A percentile compares a stretch with the other conserved stretches of the same genome.
Evolutionary conservation across 441 rosid genomes (phyloP).

Genomic region (Erysimum pusillum): DNA sequence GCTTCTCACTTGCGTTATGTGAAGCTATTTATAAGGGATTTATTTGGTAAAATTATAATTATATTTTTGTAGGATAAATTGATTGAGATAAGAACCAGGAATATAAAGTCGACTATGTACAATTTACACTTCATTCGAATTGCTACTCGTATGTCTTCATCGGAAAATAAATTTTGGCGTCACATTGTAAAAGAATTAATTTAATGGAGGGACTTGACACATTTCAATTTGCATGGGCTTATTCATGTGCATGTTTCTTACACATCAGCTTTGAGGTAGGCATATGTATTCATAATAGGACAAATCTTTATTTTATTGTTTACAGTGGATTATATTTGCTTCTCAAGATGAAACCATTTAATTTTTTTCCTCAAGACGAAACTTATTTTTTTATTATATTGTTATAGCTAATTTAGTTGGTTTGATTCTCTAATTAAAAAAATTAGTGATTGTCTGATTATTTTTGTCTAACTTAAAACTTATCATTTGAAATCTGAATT

Average conservation of each 20-base stretch:
- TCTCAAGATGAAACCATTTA: neutral
- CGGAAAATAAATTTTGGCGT: conserved; percentile 21
- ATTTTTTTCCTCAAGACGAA: too few species aligned
- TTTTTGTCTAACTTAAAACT: too few species aligned
- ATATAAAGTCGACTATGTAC: conserved; percentile 42
- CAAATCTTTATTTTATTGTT: conserved; percentile 2
- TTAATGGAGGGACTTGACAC: conserved; percentile 50
- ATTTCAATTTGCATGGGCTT: conserved; percentile 67
- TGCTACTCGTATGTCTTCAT: conserved; percentile 17
- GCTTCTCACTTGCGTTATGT: conserved; percentile 2
- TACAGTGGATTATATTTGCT: neutral
- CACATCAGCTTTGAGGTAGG: conserved; percentile 53
- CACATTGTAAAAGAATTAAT: neutral
- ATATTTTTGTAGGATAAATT: neutral
- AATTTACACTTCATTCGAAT: conserved; percentile 15
- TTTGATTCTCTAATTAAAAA: too few species aligned
- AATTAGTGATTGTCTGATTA: too few species aligned
- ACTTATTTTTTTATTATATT: too few species aligned
- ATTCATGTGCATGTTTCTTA: conserved; percentile 40
- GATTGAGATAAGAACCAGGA: conserved; percentile 31
- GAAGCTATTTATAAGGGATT: conserved; percentile 36
- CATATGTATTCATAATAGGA: conserved; percentile 13
- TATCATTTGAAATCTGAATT: too few species aligned
- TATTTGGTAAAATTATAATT: neutral
- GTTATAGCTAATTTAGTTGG: too few species aligned